These are phyloP conservation scores for Avena sativa DNA, from an alignment of 176 grass and related monocot genomes.

Conservation along the genomic window DNA sequence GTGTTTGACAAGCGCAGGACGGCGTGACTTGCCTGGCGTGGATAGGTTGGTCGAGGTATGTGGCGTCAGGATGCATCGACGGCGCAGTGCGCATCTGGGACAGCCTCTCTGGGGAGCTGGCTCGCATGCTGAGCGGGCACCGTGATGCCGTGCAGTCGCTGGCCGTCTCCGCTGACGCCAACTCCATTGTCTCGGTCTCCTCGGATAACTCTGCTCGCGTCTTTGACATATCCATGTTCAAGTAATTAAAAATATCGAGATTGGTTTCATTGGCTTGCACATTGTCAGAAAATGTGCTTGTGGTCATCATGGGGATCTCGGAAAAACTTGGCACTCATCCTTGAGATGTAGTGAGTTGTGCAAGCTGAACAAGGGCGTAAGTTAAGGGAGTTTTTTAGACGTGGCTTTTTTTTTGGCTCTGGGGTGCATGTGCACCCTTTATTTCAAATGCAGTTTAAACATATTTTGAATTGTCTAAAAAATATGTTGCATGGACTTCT, in stretches of 20 bases:
- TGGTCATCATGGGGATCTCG: neutral
- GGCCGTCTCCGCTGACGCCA: conserved; percentile 50
- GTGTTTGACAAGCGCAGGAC: conserved; percentile 57
- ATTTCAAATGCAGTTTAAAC: no score
- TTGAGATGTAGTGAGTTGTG: neutral
- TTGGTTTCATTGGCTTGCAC: neutral
- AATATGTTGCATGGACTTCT: no score
- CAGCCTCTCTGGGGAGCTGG: conserved; percentile 66
- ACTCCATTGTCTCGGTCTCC: conserved; percentile 64
- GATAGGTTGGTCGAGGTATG: conserved; percentile 65
- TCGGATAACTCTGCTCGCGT: conserved; percentile 59
- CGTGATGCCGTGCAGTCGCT: conserved; percentile 68
- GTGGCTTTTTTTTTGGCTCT: no score
- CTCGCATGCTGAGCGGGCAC: conserved; percentile 58
- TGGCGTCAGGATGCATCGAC: conserved; percentile 74
- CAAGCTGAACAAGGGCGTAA: neutral
- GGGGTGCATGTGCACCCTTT: no score
- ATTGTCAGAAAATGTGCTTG: conserved; percentile 6
- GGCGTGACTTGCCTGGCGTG: conserved; percentile 51
- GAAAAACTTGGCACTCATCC: neutral
- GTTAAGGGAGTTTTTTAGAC: neutral
- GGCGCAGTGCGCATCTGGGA: conserved; percentile 89
- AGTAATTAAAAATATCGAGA: conserved; percentile 16
- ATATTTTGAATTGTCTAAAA: no score
- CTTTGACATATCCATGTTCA: conserved; percentile 61